Base-by-base conservation (phyloP, 2,329 filamentous ascomycete genomes). In the Hypocreales sp. region DNA sequence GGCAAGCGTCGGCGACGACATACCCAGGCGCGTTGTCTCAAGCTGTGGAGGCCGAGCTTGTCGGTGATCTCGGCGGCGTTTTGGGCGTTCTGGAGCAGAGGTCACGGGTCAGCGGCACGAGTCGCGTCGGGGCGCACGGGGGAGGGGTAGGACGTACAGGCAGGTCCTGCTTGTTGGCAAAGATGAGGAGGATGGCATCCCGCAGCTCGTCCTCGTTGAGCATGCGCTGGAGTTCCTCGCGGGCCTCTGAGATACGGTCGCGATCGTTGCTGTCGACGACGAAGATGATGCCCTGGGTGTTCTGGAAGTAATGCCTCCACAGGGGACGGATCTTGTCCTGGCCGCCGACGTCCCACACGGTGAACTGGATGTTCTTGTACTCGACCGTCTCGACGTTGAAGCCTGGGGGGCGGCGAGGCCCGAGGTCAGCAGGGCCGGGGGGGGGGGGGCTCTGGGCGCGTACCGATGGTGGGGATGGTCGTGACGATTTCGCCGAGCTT, bases 351-450 rank as follows among this genome's bases (percentile, higher is more conserved):
- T 95, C 90, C 90, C 90, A 98, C 56, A 98, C 90, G 58, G 87
- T 95, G 72, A 98, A 98, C 59, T 93, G 84, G 51, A 93, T 94
- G 75, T 98, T 98, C 75, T 94, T 94, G 72, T 95, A 95, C 58
- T 92, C 86, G 58, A 98, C 90, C 31, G 90, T 95, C 73, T 98
- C 90, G 59, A 98, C 90, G 68, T 98, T 98, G 78, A 98, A 98
- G 50, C 90, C 80, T 86, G 40, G 16, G 24, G 23, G 27, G 10
- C 25, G 21, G 8, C 25, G 22, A 12, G 50, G 44, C 29, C 35
- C n/a, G 25, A 25, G 18, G 29, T 35, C 31, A 33, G 31, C 14
- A 25, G n/a, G 15, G 20, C n/a, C 12, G 22, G 8, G 21, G 12
- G 20, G 15, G 20, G n/a, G 16, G 18, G 8, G 16, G 12, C 4